Evolutionary conservation across 257 asterid genomes (phyloP), one percentile per base, ranked within the genome.

Genomic region (Cordia subcordata): DNA sequence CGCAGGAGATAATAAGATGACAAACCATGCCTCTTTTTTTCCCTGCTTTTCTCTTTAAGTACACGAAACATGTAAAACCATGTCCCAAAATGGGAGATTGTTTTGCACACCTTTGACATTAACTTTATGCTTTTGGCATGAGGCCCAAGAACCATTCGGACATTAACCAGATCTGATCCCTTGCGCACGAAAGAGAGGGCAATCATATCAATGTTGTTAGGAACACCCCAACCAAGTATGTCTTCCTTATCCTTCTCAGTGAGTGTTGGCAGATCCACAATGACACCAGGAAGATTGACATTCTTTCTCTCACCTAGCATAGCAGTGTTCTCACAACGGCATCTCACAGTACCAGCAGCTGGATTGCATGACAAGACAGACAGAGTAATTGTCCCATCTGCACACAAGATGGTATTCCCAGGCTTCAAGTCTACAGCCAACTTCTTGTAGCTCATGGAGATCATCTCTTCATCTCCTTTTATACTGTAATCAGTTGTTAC

Each of bases 191-290:
- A 88, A 0, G 96, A 88, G 45, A 88, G 89, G 54, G 96, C 96
- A 64, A 88, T 88, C 89, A 88, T 88, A 68, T 88, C 94, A 56
- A 88, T 85, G n/a, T 82, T 73, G 64, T 88, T 88, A 20, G 96
- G 96, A 67, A 88, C 87, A 40, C 96, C 96, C 96, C 96, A 88
- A 21, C 51, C 86, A 6, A 85, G 76, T 49, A 88, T 88, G 62
- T 88, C 96, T 72, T 88, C 96, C 65, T 77, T 82, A 71, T 88
- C 96, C 77, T 88, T 88, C 46, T 85, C 94, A 0, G 96, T 88
- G 40, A 88, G 85, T 18, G 96, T 88, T 0, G 96, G 96, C 50
- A 88, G 96, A 75, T 88, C 94, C 68, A 88, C 96, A 0, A 88
- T 86, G 19, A 88, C 82, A 18, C 96, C 96, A 15, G 96, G 96